These are phyloP conservation scores for Penicillium flavigenum DNA, from an alignment of 495 filamentous ascomycete species.

Conservation along the genomic window DNA sequence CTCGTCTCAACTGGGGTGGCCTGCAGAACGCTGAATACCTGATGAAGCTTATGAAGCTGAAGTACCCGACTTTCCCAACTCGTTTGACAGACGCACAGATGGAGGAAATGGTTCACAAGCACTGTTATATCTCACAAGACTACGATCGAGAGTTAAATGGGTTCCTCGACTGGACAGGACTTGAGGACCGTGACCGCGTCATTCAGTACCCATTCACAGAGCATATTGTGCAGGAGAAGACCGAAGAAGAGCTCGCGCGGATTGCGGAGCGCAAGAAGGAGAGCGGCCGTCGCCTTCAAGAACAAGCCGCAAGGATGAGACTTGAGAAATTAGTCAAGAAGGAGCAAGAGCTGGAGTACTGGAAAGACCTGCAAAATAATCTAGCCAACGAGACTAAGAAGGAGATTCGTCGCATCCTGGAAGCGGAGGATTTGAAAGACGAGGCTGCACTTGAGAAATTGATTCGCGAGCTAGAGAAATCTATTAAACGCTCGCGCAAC, in stretches of 20 bases:
- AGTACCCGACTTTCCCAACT: constrained; percentile 85
- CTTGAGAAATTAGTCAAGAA: constrained; percentile 92
- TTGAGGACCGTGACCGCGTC: constrained; percentile 84
- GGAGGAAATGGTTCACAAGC: constrained; percentile 80
- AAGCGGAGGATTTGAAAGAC: constrained; percentile 88
- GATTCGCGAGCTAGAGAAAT: constrained; percentile 84
- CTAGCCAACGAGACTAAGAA: constrained; percentile 78
- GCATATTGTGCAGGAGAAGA: constrained; percentile 82
- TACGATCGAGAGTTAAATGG: constrained; percentile 72
- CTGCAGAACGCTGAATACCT: constrained; percentile 86
- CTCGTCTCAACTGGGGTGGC: constrained; percentile 92
- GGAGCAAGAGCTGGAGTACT: constrained; percentile 93
- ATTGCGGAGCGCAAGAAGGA: constrained; percentile 92
- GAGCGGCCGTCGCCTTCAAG: constrained; percentile 84
- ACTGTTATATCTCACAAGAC: constrained; percentile 83
- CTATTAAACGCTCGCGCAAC: constrained; percentile 82
- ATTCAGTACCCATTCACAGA: constrained; percentile 94
- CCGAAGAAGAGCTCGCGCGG: constrained; percentile 82
- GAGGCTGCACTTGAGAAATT: constrained; percentile 76
- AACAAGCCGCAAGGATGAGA: constrained; percentile 95
- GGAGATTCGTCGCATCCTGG: constrained; percentile 78
- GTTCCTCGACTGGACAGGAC: constrained; percentile 81
- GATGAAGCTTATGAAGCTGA: constrained; percentile 82
- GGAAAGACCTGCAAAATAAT: constrained; percentile 71
- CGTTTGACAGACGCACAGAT: constrained; percentile 82